Evolutionary conservation across 2,329 filamentous ascomycete genomes (phyloP), one percentile per base, ranked within the genome.

Genomic region (Lasiodiplodia sp.): DNA sequence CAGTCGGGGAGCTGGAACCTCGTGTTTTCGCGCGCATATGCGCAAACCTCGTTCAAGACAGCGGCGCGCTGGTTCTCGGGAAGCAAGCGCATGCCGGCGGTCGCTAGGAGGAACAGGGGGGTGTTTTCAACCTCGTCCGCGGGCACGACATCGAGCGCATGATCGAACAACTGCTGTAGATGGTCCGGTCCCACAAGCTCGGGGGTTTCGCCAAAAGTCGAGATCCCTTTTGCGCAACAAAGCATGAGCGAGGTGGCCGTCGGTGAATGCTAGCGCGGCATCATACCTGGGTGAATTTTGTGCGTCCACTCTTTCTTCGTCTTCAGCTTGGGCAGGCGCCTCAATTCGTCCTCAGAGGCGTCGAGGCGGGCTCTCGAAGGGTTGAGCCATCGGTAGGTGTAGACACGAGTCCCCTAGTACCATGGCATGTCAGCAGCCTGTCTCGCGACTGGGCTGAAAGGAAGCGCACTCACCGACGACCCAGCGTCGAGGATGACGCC

Each of bases 401-500:
- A 93, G 71, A 97, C 87, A 78, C 96, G 92, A 75, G 95, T 98
- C 79, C 96, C 95, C 80, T 87, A 70, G 16, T 67, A 68, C 47
- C 57, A 23, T n/a, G 60, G 55, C 53, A 37, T 21, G 52, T 63
- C 37, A 62, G 38, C 63, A 47, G 49, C 44, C 7, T 8, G 47
- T 38, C 60, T 49, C 37, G 23, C 53, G 21, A 47, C 16, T 16
- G 56, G 10, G 49, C 23, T 44, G 38, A 21, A 47, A 47, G 49
- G 47, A 40, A 37, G 49, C 38, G 31, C n/a, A 79, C 84, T 72
- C 81, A 88, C 87, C 76, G 96, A 98, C 80, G 96, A 98, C 74
- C 96, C 96, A 79, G 96, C 96, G 87, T 99, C 96, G 77, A 99
- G 88, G 78, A 99, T 94, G 75, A 98, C 92, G 78, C 94, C 96